A percentile compares a stretch with the other conserved stretches of the same genome.
phyloP scores from a whole-genome alignment of 805 yeast genomes.

The Wickerhamiella australiensis region DNA sequence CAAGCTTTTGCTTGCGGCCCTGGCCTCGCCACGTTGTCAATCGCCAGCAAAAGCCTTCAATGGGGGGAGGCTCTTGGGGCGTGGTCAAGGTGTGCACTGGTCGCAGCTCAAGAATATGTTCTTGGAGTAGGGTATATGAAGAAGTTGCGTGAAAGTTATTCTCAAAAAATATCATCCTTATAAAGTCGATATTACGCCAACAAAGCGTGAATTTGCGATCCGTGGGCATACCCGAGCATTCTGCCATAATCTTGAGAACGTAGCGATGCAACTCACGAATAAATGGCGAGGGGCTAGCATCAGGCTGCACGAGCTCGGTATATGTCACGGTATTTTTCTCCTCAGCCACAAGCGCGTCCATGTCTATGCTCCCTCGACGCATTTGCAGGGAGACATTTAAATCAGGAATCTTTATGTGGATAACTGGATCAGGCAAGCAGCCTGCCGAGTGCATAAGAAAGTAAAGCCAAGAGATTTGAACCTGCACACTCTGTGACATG shows the following conservation, averaged over 20 bases:
- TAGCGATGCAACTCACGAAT: background rate
- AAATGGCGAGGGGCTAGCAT: constrained; percentile 14
- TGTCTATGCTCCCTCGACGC: background rate
- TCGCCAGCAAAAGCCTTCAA: constrained; percentile 70
- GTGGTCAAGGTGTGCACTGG: constrained; percentile 20
- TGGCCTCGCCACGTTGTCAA: constrained; percentile 41
- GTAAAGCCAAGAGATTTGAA: constrained; percentile 13
- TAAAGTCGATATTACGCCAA: constrained; percentile 57
- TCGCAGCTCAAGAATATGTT: constrained; percentile 53
- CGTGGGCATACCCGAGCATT: background rate
- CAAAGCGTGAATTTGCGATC: background rate
- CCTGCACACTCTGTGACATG: constrained; percentile 3
- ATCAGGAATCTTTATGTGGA: constrained; percentile 12
- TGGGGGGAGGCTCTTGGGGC: constrained; percentile 49
- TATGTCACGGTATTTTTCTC: constrained; percentile 10
- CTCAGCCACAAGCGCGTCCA: background rate
- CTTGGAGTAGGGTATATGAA: constrained; percentile 33
- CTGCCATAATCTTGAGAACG: constrained; percentile 13
- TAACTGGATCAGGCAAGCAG: background rate
- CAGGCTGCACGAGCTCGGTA: constrained; percentile 12
- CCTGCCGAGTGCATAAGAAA: constrained; percentile 4
- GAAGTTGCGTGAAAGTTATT: constrained; percentile 34
- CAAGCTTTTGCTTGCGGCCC: constrained; percentile 31
- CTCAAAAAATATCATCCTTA: constrained; percentile 54
- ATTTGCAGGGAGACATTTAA: constrained; percentile 10